Percentiles rank a stretch among this genome's conserved stretches.
Conservation (phyloP, 345 rosid species). For the Iberis pinnata region DNA sequence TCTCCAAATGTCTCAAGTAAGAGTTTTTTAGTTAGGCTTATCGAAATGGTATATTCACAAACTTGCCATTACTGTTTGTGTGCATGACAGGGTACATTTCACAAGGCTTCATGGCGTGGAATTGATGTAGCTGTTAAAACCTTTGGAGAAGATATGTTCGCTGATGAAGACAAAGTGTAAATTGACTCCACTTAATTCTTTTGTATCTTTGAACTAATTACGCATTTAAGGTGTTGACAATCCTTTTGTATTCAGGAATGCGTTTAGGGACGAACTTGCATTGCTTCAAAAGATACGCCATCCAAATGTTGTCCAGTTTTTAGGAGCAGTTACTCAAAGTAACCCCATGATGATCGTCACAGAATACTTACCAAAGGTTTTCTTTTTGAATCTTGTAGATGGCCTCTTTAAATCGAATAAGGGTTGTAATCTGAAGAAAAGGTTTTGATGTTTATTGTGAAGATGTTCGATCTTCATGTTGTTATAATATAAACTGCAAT, state of each 20-base stretch:
- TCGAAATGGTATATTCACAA: slow-evolving; percentile 4
- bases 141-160: slow-evolving; percentile 64
- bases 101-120: slow-evolving; percentile 80
- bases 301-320: slow-evolving; percentile 83
- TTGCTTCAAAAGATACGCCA: slow-evolving; percentile 80
- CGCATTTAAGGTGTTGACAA: slow-evolving; percentile 5
- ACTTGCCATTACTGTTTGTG: background rate
- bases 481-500: background rate
- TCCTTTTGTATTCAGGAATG: slow-evolving; percentile 42
- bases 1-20: background rate
- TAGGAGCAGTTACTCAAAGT: slow-evolving; percentile 86
- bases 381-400: slow-evolving; percentile 17
- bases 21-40: background rate
- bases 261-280: slow-evolving; percentile 75
- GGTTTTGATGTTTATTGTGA: slow-evolving; percentile 3
- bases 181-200: slow-evolving; percentile 27
- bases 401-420: background rate
- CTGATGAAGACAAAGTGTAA: slow-evolving; percentile 71
- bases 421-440: slow-evolving; percentile 5
- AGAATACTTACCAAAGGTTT: slow-evolving; percentile 66
- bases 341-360: slow-evolving; percentile 87
- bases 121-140: slow-evolving; percentile 74
- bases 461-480: too few relatives aligned
- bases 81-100: slow-evolving; percentile 61
- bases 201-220: background rate